A percentile compares a stretch with the other conserved stretches of the same genome.
These are phyloP conservation scores for Cardiosporidium cionae DNA, from an alignment of 169 alveolate genomes.

Conservation along the genomic window DNA sequence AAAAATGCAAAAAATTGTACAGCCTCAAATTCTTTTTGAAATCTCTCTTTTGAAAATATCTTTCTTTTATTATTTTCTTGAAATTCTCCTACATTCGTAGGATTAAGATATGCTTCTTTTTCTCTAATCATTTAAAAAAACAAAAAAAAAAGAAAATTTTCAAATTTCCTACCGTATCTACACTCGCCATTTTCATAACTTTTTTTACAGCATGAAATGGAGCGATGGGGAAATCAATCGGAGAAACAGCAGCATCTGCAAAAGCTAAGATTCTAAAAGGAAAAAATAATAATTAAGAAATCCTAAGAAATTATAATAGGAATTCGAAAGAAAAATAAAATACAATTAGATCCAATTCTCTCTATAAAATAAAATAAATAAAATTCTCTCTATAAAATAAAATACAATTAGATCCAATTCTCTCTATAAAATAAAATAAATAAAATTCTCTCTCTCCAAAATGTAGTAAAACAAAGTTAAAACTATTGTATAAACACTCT, in stretches of 20 bases:
- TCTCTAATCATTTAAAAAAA: no score
- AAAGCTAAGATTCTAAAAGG: conserved; percentile 52
- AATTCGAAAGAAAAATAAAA: neutral
- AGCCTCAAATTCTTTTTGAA: no score
- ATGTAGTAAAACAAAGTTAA: no score
- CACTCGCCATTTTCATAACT: conserved; percentile 53
- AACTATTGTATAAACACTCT: no score
- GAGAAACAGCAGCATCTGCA: conserved; percentile 77
- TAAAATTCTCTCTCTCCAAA: no score
- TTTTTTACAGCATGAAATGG: conserved; percentile 68
- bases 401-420: neutral
- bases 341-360: neutral
- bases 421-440: neutral
- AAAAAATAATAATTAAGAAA: no score
- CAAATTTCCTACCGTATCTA: conserved; percentile 27
- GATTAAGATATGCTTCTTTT: no score
- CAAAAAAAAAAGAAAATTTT: no score
- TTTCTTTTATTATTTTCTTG: no score
- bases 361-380: neutral
- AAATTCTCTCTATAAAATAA: neutral
- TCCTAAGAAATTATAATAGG: no score
- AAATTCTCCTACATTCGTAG: neutral
- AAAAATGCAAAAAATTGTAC: no score
- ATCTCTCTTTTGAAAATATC: no score
- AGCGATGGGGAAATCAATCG: conserved; percentile 74